phyloP scores from a whole-genome alignment of 495 filamentous ascomycete genomes.

The Xylona heveae region DNA sequence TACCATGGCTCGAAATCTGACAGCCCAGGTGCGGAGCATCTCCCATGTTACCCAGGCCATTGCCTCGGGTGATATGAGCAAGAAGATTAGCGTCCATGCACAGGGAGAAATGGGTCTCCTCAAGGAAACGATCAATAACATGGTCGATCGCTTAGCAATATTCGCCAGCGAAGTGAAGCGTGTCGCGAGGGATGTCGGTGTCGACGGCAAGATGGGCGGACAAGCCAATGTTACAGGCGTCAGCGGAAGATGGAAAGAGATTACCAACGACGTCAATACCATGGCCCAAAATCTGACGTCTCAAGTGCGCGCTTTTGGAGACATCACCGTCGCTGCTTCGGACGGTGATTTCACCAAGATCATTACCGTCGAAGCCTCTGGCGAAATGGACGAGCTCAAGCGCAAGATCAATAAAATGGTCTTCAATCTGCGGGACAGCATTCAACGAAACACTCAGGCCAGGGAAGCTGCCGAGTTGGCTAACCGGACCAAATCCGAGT shows the following conservation, averaged over 20 bases:
- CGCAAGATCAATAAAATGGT: slow-evolving; percentile 99
- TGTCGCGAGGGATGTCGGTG: slow-evolving; percentile 90
- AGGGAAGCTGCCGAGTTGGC: slow-evolving; percentile 92
- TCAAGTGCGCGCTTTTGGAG: slow-evolving; percentile 92
- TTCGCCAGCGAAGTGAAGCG: slow-evolving; percentile 95
- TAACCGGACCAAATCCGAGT: slow-evolving; percentile 97
- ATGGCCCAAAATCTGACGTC: slow-evolving; percentile 98
- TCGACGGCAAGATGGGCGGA: slow-evolving; percentile 97
- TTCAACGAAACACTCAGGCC: slow-evolving; percentile 91
- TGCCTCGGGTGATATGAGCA: slow-evolving; percentile 81
- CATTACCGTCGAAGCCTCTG: slow-evolving; percentile 94
- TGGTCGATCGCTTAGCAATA: slow-evolving; percentile 88
- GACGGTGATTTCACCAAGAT: slow-evolving; percentile 93
- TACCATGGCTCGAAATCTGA: slow-evolving; percentile 90
- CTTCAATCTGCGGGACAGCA: slow-evolving; percentile 82
- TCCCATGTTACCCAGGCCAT: slow-evolving; percentile 96
- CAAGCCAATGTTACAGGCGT: slow-evolving; percentile 91
- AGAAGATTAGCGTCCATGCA: slow-evolving; percentile 88
- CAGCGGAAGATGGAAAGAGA: slow-evolving; percentile 93
- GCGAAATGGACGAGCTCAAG: slow-evolving; percentile 98
- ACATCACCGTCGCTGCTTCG: slow-evolving; percentile 91
- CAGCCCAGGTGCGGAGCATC: slow-evolving; percentile 85
- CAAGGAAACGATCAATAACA: slow-evolving; percentile 98
- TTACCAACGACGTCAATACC: slow-evolving; percentile 93
- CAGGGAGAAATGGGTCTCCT: slow-evolving; percentile 86